Evolutionary conservation across 2,329 filamentous ascomycete species (phyloP).

Genomic region (Claviceps cyperi): DNA sequence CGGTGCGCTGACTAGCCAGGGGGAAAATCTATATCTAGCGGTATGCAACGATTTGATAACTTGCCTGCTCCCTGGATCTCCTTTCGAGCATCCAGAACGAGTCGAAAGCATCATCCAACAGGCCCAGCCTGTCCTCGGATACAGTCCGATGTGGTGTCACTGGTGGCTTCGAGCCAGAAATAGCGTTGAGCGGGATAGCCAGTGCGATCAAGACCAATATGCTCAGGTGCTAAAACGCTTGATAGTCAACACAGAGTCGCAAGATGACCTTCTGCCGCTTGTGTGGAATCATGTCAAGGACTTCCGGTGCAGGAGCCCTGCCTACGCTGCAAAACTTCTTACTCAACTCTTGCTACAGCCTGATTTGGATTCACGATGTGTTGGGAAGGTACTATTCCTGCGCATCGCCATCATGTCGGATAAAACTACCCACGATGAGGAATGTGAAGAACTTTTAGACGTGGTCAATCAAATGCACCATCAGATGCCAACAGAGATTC

Average conservation of each 20-base stretch:
- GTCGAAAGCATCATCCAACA: conserved; percentile 42
- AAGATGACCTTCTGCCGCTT: conserved; percentile 48
- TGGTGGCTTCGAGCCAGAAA: conserved; percentile 52
- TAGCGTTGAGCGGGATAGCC: conserved; percentile 28
- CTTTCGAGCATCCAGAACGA: conserved; percentile 28
- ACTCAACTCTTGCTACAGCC: conserved; percentile 49
- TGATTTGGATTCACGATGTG: conserved; percentile 42
- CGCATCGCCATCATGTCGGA: conserved; percentile 51
- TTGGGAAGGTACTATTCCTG: conserved; percentile 55
- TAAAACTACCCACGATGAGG: conserved; percentile 19
- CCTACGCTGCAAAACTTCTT: conserved; percentile 35
- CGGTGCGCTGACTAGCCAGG: conserved; percentile 41
- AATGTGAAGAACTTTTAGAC: conserved; percentile 12
- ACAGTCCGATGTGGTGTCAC: conserved; percentile 50
- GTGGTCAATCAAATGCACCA: conserved; percentile 24
- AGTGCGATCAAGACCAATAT: conserved; percentile 24
- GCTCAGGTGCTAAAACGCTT: conserved; percentile 43
- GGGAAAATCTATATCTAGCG: conserved; percentile 48
- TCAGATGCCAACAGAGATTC: conserved; percentile 32
- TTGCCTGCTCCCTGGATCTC: conserved; percentile 33
- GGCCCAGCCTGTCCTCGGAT: conserved; percentile 48
- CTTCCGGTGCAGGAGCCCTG: conserved; percentile 39
- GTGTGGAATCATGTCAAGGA: conserved; percentile 55
- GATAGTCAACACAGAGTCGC: conserved; percentile 43
- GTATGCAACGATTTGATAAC: conserved; percentile 51